Evolutionary conservation across 2,329 filamentous ascomycete genomes (phyloP).

Genomic region (Colletotrichum cereale): DNA sequence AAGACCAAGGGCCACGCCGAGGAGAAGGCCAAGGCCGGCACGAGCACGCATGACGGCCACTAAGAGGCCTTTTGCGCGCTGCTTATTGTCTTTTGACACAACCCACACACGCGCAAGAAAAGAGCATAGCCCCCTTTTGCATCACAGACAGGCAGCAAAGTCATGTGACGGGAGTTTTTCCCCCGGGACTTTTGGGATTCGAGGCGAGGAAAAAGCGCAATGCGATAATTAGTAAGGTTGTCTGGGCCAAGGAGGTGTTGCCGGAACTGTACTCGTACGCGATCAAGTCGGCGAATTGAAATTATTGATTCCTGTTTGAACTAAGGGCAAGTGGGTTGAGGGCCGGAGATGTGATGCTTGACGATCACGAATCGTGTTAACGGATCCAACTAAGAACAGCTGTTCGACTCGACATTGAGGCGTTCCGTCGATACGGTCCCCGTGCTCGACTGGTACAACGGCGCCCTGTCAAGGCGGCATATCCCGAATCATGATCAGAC

Average conservation of each 20-base stretch:
- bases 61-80: not conserved
- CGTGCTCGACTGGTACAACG: not conserved
- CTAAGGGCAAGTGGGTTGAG: no score
- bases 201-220: not conserved
- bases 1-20: slow-evolving; percentile 67
- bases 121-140: not conserved
- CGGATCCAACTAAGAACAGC: not conserved
- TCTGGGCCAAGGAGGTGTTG: not conserved
- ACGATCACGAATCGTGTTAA: not conserved
- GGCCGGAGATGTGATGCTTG: not conserved
- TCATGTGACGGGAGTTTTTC: not conserved
- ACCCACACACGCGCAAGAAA: not conserved
- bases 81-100: not conserved
- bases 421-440: not conserved
- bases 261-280: slow-evolving; percentile 4
- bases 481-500: not conserved
- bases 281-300: not conserved
- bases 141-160: not conserved
- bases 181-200: not conserved
- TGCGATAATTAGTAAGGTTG: not conserved
- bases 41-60: slow-evolving; percentile 59
- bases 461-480: not conserved
- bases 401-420: not conserved
- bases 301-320: not conserved
- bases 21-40: slow-evolving; percentile 61